These are phyloP conservation scores for Leptographium radiaticola DNA, from an alignment of 2,329 filamentous ascomycete species.

Conservation along the genomic window DNA sequence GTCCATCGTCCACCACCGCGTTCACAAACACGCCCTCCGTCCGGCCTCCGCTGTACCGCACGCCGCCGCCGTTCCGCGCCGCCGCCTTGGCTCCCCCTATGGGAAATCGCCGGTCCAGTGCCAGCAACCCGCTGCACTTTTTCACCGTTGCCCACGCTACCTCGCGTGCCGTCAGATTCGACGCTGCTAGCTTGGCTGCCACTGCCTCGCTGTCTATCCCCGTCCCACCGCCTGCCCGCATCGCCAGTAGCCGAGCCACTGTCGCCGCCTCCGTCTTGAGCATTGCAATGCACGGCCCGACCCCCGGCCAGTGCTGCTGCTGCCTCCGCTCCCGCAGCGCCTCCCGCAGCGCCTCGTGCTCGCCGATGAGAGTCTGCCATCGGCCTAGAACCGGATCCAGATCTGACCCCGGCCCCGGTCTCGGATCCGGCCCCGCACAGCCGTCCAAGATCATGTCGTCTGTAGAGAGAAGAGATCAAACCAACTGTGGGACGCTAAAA, in stretches of 20 bases:
- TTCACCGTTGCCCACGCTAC: conserved; percentile 17
- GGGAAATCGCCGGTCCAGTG: conserved; percentile 17
- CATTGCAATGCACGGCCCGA: conserved; percentile 7
- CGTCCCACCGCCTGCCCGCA: no score
- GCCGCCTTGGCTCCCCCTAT: not conserved
- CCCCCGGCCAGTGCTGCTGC: conserved; percentile 10
- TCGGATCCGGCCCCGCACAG: no score
- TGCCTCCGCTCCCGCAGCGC: conserved; percentile 3
- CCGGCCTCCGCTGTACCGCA: not conserved
- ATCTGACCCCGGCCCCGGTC: no score
- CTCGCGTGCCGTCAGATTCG: conserved; percentile 11
- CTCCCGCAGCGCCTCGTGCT: conserved; percentile 9
- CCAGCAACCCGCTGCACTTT: conserved; percentile 16
- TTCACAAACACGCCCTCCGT: conserved; percentile 15
- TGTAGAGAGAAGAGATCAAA: no score
- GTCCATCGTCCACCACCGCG: conserved; percentile 20
- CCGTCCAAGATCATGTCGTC: no score
- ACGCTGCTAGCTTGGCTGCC: conserved; percentile 1
- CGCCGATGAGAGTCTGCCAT: conserved; percentile 6
- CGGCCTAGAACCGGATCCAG: conserved; percentile 1
- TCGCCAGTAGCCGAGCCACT: not conserved
- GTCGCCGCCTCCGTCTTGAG: conserved; percentile 6
- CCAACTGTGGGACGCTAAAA: no score
- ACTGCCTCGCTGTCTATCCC: not conserved
- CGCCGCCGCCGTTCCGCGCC: not conserved